Percentiles rank a stretch among this genome's conserved stretches.
phyloP scores from a whole-genome alignment of 208 protist genomes.

The Trypanosoma rangeli region DNA sequence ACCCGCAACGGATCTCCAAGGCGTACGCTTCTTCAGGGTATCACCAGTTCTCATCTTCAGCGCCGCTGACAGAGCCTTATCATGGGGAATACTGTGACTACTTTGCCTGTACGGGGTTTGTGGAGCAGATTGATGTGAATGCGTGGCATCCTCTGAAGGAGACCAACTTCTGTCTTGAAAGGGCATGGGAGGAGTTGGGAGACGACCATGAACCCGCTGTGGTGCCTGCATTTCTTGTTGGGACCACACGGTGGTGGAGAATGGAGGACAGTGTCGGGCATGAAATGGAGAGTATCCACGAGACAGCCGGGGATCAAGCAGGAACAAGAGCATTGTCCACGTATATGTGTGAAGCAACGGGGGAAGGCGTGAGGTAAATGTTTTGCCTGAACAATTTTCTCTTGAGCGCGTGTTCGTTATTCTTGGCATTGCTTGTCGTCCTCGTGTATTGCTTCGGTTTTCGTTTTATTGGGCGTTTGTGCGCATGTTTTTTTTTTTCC shows the following conservation, averaged over 20 bases:
- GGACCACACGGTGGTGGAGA: not conserved
- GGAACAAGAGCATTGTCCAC: not conserved
- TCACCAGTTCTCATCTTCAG: not conserved
- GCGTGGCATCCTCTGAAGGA: conserved; percentile 6
- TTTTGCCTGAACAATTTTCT: not conserved
- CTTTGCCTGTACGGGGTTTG: conserved; percentile 12
- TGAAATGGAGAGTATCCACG: conserved; percentile 9
- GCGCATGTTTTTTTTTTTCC: conserved; percentile 2
- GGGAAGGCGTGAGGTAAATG: not conserved
- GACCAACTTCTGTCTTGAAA: not conserved
- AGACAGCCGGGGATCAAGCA: not conserved
- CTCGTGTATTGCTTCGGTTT: no score
- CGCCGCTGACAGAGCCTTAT: not conserved
- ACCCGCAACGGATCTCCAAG: not conserved
- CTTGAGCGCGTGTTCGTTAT: not conserved
- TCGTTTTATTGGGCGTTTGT: no score
- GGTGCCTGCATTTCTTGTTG: not conserved
- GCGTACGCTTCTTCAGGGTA: not conserved
- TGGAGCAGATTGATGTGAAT: not conserved
- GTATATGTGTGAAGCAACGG: not conserved
- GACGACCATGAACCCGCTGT: not conserved
- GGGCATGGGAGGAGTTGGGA: conserved; percentile 6
- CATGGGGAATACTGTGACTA: conserved; percentile 8
- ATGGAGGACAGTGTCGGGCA: conserved; percentile 4
- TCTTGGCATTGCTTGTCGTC: not conserved